Evolutionary conservation across 164 flowering plant species (phyloP), one percentile per base, ranked within the genome.

Genomic region (Warburgia ugandensis): DNA sequence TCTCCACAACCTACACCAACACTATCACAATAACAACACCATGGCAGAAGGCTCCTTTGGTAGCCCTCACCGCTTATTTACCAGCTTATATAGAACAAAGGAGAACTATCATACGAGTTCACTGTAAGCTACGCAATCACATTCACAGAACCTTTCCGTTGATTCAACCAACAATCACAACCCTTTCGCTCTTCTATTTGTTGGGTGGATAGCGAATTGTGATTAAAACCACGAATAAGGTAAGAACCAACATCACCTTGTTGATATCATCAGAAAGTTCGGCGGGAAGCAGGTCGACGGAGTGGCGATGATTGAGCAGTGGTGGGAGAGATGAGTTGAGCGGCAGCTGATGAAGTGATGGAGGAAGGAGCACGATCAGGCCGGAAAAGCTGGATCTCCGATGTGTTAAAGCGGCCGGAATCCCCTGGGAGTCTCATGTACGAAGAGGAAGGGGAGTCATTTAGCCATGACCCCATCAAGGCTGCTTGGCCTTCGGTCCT

Each of bases 371-470:
- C 59, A 16, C 21, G 45, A 26, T 73, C 76, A 5, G 71, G 50
- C 29, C 58, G 61, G 53, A 73, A 48, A 31, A 65, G 33, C 42
- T 71, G 73, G 6, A 67, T 45, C 54, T 79, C 92, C 0, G 81
- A 62, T 6, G 68, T 5, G n/a, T 69, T 73, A 29, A 82, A 77
- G 48, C 94, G 71, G 7, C 88, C 94, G 0, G 96, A 88, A 51
- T 83, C 91, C 3, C 83, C 87, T 0, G 83, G 79, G n/a, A 88
- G 84, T 45, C 84, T 64, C 48, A 72, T 63, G 71, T 88, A 88
- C 0, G 82, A 64, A 26, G 76, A 50, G 0, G 96, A 78, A 16
- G 90, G 86, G 1, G 96, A 84, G 7, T 78, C 95, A 8, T 29
- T 37, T 17, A 70, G 38, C 80, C 77, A 73, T 7, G 70, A 51